phyloP scores from a whole-genome alignment of 2,329 filamentous ascomycete genomes.

The Colletotrichum sp. region DNA sequence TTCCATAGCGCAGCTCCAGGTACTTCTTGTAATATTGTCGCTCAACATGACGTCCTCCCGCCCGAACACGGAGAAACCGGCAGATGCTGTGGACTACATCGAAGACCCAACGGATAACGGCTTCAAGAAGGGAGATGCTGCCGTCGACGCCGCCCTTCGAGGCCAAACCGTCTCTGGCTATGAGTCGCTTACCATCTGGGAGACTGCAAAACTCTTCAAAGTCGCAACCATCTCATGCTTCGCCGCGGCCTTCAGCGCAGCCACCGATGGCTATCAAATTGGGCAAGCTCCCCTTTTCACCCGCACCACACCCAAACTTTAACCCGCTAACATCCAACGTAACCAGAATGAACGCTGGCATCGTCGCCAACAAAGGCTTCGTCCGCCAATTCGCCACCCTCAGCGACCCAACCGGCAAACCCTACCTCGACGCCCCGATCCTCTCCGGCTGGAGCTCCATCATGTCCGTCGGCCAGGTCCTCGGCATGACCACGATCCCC shows the following conservation, averaged over 20 bases:
- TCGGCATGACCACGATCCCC: conserved; percentile 37
- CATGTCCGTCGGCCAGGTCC: conserved; percentile 40
- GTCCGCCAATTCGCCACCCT: conserved; percentile 35
- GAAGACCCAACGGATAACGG: not conserved
- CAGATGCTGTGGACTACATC: not conserved
- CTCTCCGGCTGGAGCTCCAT: conserved; percentile 42
- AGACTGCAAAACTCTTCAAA: conserved; percentile 31
- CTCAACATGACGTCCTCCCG: not conserved
- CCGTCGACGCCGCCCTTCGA: conserved; percentile 19
- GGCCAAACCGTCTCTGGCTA: conserved; percentile 30
- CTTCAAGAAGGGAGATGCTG: not conserved
- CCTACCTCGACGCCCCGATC: conserved; percentile 36
- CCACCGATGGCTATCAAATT: conserved; percentile 31
- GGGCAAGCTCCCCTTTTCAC: conserved; percentile 22
- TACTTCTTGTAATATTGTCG: not conserved
- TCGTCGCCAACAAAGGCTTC: conserved; percentile 44
- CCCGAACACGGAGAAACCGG: not conserved
- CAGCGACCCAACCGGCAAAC: conserved; percentile 25
- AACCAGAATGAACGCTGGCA: conserved; percentile 35
- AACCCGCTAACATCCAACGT: not conserved
- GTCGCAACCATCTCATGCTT: conserved; percentile 27
- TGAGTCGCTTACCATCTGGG: conserved; percentile 27
- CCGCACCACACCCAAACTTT: too few species aligned
- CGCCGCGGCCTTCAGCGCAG: conserved; percentile 27
- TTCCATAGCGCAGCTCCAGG: not conserved